Conservation (phyloP, 768 basidiomycete species). For the Podaxis carcinomalis region DNA sequence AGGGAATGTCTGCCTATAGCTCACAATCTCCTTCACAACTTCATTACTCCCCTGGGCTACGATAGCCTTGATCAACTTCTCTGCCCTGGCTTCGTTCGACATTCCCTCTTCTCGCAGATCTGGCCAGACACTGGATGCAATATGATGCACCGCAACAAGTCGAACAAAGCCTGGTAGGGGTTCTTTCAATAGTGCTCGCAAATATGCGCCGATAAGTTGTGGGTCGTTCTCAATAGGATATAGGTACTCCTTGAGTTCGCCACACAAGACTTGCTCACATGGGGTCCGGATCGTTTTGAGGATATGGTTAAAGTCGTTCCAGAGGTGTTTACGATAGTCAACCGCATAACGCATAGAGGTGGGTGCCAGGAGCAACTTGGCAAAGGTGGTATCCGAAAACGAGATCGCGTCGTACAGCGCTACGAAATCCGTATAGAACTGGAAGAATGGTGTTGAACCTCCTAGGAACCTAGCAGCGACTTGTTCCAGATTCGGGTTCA, state of each 20-base stretch:
- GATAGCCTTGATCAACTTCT: constrained; percentile 48
- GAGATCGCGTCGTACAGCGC: constrained; percentile 90
- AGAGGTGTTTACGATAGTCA: constrained; percentile 83
- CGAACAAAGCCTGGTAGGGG: constrained; percentile 54
- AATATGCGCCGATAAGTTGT: constrained; percentile 60
- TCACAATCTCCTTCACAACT: constrained; percentile 48
- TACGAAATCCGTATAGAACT: constrained; percentile 90
- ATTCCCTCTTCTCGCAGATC: constrained; percentile 38
- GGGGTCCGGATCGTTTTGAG: constrained; percentile 55
- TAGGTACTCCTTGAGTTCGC: constrained; percentile 56
- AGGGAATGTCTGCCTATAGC: constrained; percentile 47
- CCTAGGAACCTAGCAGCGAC: constrained; percentile 61
- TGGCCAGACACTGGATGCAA: constrained; percentile 72
- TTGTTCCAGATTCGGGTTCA: constrained; percentile 40
- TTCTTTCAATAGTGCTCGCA: constrained; percentile 48
- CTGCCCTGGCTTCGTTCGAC: constrained; percentile 30
- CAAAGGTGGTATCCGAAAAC: constrained; percentile 76
- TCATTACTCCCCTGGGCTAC: constrained; percentile 44
- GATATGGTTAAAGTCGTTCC: constrained; percentile 73
- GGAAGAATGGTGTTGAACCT: constrained; percentile 75
- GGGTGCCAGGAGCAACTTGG: constrained; percentile 69
- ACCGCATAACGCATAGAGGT: constrained; percentile 68
- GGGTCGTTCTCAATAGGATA: constrained; percentile 66
- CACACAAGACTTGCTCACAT: constrained; percentile 47
- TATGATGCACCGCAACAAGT: constrained; percentile 72